These are phyloP conservation scores for Xenoacremonium recifei DNA, from an alignment of 2,329 filamentous ascomycete genomes.

Conservation along the genomic window DNA sequence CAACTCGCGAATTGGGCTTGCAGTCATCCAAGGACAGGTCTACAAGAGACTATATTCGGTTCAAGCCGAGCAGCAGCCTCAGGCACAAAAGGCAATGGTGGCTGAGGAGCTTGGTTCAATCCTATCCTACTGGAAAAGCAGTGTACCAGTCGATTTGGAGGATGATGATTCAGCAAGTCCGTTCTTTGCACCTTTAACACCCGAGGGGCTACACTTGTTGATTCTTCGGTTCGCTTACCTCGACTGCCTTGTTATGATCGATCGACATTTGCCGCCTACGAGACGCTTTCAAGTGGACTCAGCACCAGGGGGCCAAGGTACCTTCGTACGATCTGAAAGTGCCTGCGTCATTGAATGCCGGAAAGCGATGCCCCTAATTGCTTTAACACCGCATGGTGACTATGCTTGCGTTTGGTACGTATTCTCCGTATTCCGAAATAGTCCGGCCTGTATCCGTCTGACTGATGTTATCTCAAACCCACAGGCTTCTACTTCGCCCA, in stretches of 20 bases:
- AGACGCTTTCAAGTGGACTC: not conserved
- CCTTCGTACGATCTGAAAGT: constrained; percentile 4
- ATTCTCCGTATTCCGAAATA: not conserved
- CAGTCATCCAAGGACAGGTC: constrained; percentile 24
- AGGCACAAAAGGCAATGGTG: constrained; percentile 5
- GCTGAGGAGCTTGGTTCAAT: constrained; percentile 20
- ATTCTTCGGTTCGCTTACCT: constrained; percentile 25
- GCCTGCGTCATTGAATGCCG: constrained; percentile 23
- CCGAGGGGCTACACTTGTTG: constrained; percentile 22
- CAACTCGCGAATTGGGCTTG: constrained; percentile 20
- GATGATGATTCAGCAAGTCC: constrained; percentile 2
- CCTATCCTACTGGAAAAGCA: constrained; percentile 22
- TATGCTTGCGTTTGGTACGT: constrained; percentile 17
- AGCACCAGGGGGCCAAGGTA: not conserved
- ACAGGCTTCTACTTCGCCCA: constrained; percentile 16
- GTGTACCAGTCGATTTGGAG: constrained; percentile 6
- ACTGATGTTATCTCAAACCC: not conserved
- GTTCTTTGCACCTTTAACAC: constrained; percentile 11
- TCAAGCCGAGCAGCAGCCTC: constrained; percentile 19
- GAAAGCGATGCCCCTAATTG: constrained; percentile 22
- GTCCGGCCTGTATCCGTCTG: not conserved
- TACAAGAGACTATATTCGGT: constrained; percentile 24
- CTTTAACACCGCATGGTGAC: constrained; percentile 21
- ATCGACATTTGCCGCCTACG: constrained; percentile 15
- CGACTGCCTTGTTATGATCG: constrained; percentile 21